These are phyloP conservation scores for Homolaphlyctis polyrhiza DNA, from an alignment of 371 early-diverging fungal genomes.

Conservation along the genomic window DNA sequence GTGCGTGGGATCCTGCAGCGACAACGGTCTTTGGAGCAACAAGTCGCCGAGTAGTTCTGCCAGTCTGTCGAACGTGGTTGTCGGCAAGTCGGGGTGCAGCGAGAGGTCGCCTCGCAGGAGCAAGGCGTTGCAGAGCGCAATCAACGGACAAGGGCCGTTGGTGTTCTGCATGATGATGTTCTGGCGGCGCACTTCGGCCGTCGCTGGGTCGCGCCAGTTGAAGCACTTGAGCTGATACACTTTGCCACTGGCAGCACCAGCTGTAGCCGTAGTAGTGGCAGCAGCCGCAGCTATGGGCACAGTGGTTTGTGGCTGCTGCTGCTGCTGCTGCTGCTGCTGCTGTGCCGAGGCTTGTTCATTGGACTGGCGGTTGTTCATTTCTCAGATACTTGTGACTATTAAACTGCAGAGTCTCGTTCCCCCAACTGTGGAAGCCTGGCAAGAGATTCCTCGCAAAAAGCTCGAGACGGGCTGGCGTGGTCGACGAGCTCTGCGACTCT, in stretches of 20 bases:
- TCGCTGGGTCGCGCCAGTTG: conserved; percentile 7
- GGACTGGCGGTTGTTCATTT: too few species aligned
- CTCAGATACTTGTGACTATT: too few species aligned
- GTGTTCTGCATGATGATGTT: conserved; percentile 79
- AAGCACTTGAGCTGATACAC: conserved; percentile 17
- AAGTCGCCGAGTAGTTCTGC: conserved; percentile 70
- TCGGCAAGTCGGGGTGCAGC: conserved; percentile 48
- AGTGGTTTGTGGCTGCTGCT: too few species aligned
- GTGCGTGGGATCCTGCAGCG: not conserved
- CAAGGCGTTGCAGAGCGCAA: conserved; percentile 81
- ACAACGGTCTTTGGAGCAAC: conserved; percentile 31
- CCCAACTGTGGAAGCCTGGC: conserved; percentile 68
- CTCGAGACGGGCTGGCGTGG: conserved; percentile 39
- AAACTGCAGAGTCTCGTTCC: conserved; percentile 67
- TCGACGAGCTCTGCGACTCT: too few species aligned
- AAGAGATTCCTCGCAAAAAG: conserved; percentile 65
- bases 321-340: too few species aligned
- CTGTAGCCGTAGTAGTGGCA: not conserved
- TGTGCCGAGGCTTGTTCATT: too few species aligned
- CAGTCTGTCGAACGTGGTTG: conserved; percentile 65
- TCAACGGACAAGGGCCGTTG: conserved; percentile 90
- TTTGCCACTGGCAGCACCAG: too few species aligned
- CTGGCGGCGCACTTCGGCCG: conserved; percentile 5
- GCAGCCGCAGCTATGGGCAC: too few species aligned
- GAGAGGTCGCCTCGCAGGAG: conserved; percentile 68